Evolutionary conservation across 192 early-diverging fungal genomes (phyloP).

Genomic region (Umbelopsis ramanniana): DNA sequence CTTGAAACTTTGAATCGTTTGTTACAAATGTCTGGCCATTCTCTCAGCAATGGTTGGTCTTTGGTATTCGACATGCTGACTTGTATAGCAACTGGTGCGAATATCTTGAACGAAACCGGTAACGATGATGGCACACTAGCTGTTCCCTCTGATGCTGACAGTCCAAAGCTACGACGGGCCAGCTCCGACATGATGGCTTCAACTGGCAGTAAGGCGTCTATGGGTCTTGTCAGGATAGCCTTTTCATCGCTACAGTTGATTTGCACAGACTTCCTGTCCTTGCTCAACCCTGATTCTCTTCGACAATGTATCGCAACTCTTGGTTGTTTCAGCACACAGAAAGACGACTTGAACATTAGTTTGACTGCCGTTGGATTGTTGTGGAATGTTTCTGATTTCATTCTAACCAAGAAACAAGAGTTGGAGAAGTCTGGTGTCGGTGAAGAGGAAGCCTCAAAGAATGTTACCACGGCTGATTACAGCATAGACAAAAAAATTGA

Average conservation of each 20-base stretch:
- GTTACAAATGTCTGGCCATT: slow-evolving; percentile 90
- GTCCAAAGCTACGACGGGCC: not conserved
- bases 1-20: slow-evolving; percentile 91
- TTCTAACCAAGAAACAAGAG: slow-evolving; percentile 70
- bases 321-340: slow-evolving; percentile 79
- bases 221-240: slow-evolving; percentile 71
- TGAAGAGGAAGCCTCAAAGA: slow-evolving; percentile 4
- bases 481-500: slow-evolving; percentile 46
- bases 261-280: slow-evolving; percentile 91
- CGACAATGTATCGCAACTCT: slow-evolving; percentile 82
- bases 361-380: slow-evolving; percentile 90
- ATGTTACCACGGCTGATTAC: slow-evolving; percentile 27
- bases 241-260: slow-evolving; percentile 95
- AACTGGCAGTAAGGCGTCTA: slow-evolving; percentile 10
- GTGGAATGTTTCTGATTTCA: slow-evolving; percentile 92
- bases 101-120: not conserved
- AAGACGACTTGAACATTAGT: slow-evolving; percentile 92
- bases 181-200: not conserved
- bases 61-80: slow-evolving; percentile 90
- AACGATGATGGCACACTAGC: slow-evolving; percentile 18
- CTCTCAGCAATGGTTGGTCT: slow-evolving; percentile 80
- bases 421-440: slow-evolving; percentile 38
- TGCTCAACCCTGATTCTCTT: slow-evolving; percentile 74
- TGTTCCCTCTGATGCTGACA: not conserved
- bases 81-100: slow-evolving; percentile 45